These are phyloP conservation scores for Tillandsia leiboldiana DNA, from an alignment of 176 grass and related monocot species.

Conservation along the genomic window DNA sequence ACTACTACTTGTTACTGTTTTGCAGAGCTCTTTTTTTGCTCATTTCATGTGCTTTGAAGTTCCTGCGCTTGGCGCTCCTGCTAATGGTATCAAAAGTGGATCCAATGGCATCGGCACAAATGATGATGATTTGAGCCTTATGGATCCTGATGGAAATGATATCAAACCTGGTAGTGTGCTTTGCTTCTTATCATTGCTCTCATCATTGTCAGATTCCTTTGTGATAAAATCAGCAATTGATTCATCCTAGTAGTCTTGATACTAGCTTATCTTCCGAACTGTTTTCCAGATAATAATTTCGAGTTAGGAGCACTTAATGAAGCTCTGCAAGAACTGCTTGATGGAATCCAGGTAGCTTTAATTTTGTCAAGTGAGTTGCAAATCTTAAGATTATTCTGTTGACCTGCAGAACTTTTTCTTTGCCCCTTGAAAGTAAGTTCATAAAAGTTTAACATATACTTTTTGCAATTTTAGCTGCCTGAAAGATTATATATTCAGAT, in stretches of 20 bases:
- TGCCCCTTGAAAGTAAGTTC: background rate
- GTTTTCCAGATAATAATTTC: conserved; percentile 44
- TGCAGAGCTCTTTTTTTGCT: conserved; percentile 98
- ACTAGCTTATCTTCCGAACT: conserved; percentile 9
- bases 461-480: background rate
- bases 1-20: conserved; percentile 19
- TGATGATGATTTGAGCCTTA: conserved; percentile 65
- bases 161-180: conserved; percentile 49
- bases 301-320: conserved; percentile 78
- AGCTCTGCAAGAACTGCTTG: conserved; percentile 90
- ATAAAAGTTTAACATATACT: background rate
- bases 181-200: conserved; percentile 11
- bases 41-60: conserved; percentile 99
- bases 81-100: conserved; percentile 40
- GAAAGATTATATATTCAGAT: background rate
- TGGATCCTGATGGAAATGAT: conserved; percentile 85
- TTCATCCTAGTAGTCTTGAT: background rate
- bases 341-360: conserved; percentile 89
- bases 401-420: background rate
- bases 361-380: background rate
- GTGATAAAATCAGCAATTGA: background rate
- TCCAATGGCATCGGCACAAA: conserved; percentile 36
- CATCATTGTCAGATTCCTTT: background rate
- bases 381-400: background rate
- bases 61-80: conserved; percentile 50